Evolutionary conservation across 306 rosid genomes (phyloP), one percentile per base, ranked within the genome.

Genomic region (Lupinus albus): DNA sequence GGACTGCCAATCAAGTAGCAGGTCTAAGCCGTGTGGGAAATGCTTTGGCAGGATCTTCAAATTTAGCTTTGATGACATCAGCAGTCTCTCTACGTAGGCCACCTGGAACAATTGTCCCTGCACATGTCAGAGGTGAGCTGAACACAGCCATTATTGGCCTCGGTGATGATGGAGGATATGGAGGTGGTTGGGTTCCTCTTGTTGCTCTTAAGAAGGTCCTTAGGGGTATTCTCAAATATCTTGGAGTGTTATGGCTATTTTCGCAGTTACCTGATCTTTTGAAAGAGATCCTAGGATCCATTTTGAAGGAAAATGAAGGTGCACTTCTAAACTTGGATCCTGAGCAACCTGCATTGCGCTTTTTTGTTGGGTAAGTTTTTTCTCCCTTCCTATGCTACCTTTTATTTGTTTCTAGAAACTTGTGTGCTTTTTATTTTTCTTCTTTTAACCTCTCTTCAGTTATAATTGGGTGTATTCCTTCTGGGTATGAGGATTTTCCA

Each of bases 171-270:
- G 99, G 99, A 53, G 99, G 97, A 50, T 94, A 94, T 82, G 99
- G 99, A 54, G 99, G 99, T 72, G 99, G 99, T 55, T 94, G 99
- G 99, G 99, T 94, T 81, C 99, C 99, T 50, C 96, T 88, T 41
- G 95, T 94, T 76, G 97, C 99, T 46, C 96, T 94, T 42, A 94
- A 94, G 84, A 94, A 94, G 89, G 99, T 91, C 74, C 66, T 94
- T 50, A 88, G 99, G 75, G 97, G 97, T 70, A 88, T 91, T 76
- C 99, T 94, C 75, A 94, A 94, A 83, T 94, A 94, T 76, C 97
- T 94, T 50, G 99, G 99, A 75, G 99, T 94, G 60, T 82, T 94
- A 16, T 94, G 99, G 97, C 86, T 94, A 6, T 94, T 94, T 81
- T 92, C 99, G 46, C 99, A 94, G 85, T 89, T 94, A 58, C 99